Evolutionary conservation across 495 filamentous ascomycete species (phyloP), one percentile per base, ranked within the genome.

Genomic region (Evernia prunastri): DNA sequence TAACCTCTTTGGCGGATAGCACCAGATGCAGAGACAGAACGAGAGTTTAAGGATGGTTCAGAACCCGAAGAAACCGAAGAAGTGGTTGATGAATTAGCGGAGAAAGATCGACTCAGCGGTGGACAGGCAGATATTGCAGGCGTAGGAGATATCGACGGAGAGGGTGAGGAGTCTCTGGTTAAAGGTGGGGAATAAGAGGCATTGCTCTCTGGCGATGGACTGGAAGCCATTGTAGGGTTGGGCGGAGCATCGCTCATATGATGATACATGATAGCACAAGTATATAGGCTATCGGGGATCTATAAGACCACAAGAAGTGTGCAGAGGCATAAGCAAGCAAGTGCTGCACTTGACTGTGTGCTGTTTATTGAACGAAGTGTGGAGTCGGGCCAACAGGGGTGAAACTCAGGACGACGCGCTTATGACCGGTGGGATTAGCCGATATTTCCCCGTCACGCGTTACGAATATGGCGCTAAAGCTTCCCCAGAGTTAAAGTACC

Each of bases 1-100:
- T 92, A 97, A 35, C 92, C 92, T 62, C 92, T 81, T 69, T 88
- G 78, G 66, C 84, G 87, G 36, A 77, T 78, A 45, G 73, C 86
- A 72, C 69, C 80, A 77, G 76, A 86, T 73, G 71, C 78, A 71
- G 79, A 82, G 69, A 75, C 82, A 49, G 77, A 83, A 54, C 81
- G 74, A 39, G 79, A 80, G 67, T 77, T 76, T 57, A 72, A 70
- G 59, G 84, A 83, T 40, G 71, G 69, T 58, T 78, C 71, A 20
- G 84, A 84, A 49, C 73, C 68, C 25, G 69, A 70, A 54, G 74
- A 72, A 56, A 54, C 78, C 81, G 63, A 82, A 75, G 27, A 81
- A 51, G 87, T 86, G 40, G 91, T 95, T 33, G 87, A 88, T 29
- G 91, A 95, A 39, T 84, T 81, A 56, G 87, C 87, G 45, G 91